Percentiles rank a stretch among this genome's conserved stretches.
phyloP scores from a whole-genome alignment of 75 land plant genomes.

The Sequoiadendron giganteum region DNA sequence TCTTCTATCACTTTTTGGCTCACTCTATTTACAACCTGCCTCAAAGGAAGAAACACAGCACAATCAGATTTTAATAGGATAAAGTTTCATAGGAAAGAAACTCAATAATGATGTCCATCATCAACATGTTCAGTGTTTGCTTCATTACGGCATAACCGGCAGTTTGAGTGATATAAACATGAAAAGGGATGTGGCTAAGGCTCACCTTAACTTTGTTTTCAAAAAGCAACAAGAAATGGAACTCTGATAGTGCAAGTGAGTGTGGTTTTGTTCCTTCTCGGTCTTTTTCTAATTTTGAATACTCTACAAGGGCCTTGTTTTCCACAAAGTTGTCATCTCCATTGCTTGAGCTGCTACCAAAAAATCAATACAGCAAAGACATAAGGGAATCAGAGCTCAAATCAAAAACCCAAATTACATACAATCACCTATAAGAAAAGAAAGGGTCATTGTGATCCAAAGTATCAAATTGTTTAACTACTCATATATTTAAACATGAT shows the following conservation, averaged over 20 bases:
- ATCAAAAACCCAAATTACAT: background rate
- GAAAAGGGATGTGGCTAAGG: background rate
- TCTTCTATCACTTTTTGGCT: constrained; percentile 91
- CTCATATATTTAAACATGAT: background rate
- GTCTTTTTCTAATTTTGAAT: constrained; percentile 66
- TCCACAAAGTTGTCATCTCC: constrained; percentile 93
- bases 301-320: constrained; percentile 85
- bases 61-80: background rate
- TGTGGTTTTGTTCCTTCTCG: constrained; percentile 58
- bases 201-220: constrained; percentile 73
- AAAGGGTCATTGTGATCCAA: background rate
- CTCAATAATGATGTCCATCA: constrained; percentile 3
- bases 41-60: constrained; percentile 4
- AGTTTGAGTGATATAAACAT: background rate
- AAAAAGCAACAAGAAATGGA: constrained; percentile 83
- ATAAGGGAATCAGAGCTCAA: background rate
- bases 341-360: constrained; percentile 41
- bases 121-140: background rate
- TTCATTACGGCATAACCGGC: background rate
- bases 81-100: background rate
- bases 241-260: constrained; percentile 84
- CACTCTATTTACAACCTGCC: constrained; percentile 87
- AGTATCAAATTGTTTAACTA: background rate
- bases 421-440: background rate
- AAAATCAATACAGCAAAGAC: constrained; percentile 5